Evolutionary conservation across 805 yeast species (phyloP), one percentile per base, ranked within the genome.

Genomic region (Barnettozyma vustinii): DNA sequence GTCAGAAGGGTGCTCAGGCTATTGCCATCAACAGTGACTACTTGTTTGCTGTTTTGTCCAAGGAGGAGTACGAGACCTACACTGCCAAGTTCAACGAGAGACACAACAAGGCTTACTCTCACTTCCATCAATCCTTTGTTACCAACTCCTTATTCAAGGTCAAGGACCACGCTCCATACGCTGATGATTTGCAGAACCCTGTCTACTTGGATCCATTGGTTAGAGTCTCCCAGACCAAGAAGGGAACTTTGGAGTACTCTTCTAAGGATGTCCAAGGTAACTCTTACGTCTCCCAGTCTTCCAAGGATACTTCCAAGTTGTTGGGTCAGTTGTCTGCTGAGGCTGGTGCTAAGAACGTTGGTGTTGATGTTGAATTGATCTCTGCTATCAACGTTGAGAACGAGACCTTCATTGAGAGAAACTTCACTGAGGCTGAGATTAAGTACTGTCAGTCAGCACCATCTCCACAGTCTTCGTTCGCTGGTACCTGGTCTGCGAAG

Each of bases 401-500:
- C 68, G 90, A 83, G 46, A 92, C 96, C 20, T 94, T 94, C 69
- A 66, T 95, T 51, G 90, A 84, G 69, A 82, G 98, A 65, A 94
- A 94, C 76, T 94, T 91, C 77, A 91, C 98, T 41, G 73, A 65
- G 8, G 73, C 69, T 16, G 99, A 94, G 74, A 83, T 84, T 57
- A 74, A 72, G 33, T 94, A 94, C 76, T 90, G 97, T 68, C 57
- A 68, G 52, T 64, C 73, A 32, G 81, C 97, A 30, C 75, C 97
- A 40, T 76, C 77, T 56, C 87, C 94, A 45, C 86, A 81, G 62
- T 88, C 98, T 13, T 88, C 97, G 4, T 94, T 79, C 70, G 90
- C 99, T 25, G 99, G 99, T 43, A 86, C 96, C 40, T 94, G 99
- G 99, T 88, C 97, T 27, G 99, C 99, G 41, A 94, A 94, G 73